These are phyloP conservation scores for Cunninghamia lanceolata DNA, from an alignment of 75 land plant genomes.

Conservation along the genomic window DNA sequence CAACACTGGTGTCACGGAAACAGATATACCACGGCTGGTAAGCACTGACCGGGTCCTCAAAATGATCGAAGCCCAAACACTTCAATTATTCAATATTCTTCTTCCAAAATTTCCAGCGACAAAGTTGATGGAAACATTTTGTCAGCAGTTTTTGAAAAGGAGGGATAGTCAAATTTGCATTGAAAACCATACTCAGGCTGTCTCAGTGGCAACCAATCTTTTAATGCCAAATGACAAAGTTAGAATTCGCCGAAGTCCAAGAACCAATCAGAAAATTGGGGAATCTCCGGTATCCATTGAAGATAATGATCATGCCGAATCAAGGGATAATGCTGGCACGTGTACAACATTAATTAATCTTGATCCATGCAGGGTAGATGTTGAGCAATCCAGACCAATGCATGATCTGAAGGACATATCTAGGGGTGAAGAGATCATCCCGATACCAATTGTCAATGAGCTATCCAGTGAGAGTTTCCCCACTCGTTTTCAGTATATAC, in stretches of 20 bases:
- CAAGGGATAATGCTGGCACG: not conserved
- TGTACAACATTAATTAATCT: conserved; percentile 6
- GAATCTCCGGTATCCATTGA: not conserved
- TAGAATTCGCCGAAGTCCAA: conserved; percentile 9
- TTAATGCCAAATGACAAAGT: not conserved
- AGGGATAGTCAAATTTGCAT: conserved; percentile 22
- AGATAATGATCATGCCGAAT: not conserved
- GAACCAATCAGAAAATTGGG: not conserved
- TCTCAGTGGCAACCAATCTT: not conserved
- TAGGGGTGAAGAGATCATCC: conserved; percentile 62
- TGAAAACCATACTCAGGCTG: not conserved
- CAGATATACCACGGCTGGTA: conserved; percentile 29
- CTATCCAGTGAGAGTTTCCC: conserved; percentile 31
- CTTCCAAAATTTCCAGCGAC: conserved; percentile 45
- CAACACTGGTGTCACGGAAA: not conserved
- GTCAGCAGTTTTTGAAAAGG: conserved; percentile 40
- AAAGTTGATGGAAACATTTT: conserved; percentile 52
- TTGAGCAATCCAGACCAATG: conserved; percentile 5
- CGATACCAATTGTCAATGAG: conserved; percentile 57
- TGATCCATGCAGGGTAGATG: not conserved
- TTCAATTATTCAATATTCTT: conserved; percentile 30
- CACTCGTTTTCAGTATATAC: conserved; percentile 55
- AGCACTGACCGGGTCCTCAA: conserved; percentile 44
- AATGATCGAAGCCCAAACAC: conserved; percentile 41
- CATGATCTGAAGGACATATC: conserved; percentile 71